Percentiles rank a stretch among this genome's conserved stretches.
phyloP scores from a whole-genome alignment of 371 early-diverging fungal species.

The Haplosporangium sp. region DNA sequence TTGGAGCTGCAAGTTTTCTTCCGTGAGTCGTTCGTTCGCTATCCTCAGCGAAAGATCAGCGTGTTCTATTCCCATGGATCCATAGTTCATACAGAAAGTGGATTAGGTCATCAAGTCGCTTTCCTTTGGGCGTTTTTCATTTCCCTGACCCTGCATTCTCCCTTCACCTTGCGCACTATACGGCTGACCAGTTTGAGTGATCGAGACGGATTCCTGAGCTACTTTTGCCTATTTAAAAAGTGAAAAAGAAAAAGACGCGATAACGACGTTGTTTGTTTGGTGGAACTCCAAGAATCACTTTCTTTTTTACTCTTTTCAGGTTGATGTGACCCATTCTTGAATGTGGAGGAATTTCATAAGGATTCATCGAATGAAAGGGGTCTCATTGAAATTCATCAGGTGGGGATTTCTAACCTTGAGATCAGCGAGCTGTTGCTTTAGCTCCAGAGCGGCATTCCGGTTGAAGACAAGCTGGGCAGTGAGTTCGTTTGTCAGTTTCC shows the following conservation, averaged over 20 bases:
- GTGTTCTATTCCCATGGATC: conserved; percentile 6
- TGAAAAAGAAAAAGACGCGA: neutral
- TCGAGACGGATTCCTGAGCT: neutral
- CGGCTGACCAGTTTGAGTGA: neutral
- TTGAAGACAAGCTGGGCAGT: conserved; percentile 55
- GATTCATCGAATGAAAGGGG: too few species aligned
- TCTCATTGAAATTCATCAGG: too few species aligned
- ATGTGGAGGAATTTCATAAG: too few species aligned
- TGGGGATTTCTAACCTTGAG: too few species aligned
- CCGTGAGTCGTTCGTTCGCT: conserved; percentile 45
- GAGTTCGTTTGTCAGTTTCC: conserved; percentile 56
- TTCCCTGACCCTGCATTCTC: too few species aligned
- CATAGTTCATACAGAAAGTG: neutral
- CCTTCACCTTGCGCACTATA: too few species aligned
- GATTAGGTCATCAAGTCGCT: too few species aligned
- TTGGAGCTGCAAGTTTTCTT: conserved; percentile 47
- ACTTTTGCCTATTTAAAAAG: neutral
- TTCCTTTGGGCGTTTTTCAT: too few species aligned
- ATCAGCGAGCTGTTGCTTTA: conserved; percentile 51
- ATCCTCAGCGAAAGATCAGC: conserved; percentile 35
- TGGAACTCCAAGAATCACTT: too few species aligned
- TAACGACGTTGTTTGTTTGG: too few species aligned
- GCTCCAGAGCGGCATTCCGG: conserved; percentile 43
- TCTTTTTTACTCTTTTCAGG: too few species aligned
- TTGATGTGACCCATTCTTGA: too few species aligned